Conservation (phyloP, 73 alveolate species). For the Paraurostyla sp. region DNA sequence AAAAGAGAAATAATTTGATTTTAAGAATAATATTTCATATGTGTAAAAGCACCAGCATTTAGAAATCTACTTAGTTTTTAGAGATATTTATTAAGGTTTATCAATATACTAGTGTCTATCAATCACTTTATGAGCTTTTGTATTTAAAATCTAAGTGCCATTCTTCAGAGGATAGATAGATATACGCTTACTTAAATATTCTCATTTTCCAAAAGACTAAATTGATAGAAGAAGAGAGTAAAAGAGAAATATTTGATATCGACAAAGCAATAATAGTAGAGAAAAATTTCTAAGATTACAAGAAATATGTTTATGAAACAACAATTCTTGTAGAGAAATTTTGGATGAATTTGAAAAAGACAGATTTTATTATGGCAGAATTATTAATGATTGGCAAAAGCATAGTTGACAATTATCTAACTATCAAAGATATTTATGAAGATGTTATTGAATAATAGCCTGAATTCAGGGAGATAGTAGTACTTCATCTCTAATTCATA, state of each 20-base stretch:
- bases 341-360: neutral
- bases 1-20: neutral
- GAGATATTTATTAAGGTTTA: constrained; percentile 1
- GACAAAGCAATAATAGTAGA: neutral
- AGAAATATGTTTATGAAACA: neutral
- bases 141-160: neutral
- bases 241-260: neutral
- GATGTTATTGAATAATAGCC: neutral
- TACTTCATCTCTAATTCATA: neutral
- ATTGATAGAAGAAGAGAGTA: neutral
- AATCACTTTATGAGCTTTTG: neutral
- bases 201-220: neutral
- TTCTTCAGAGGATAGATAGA: neutral
- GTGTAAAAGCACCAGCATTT: neutral
- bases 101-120: neutral
- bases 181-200: neutral
- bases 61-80: neutral
- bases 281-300: neutral
- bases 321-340: constrained; percentile 8
- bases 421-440: neutral
- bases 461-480: constrained; percentile 20
- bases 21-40: neutral
- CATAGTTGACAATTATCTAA: neutral
- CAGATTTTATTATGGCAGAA: neutral
- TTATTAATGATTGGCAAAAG: neutral